Evolutionary conservation across 2,329 filamentous ascomycete species (phyloP), one percentile per base, ranked within the genome.

Genomic region (Beauveria sp.): DNA sequence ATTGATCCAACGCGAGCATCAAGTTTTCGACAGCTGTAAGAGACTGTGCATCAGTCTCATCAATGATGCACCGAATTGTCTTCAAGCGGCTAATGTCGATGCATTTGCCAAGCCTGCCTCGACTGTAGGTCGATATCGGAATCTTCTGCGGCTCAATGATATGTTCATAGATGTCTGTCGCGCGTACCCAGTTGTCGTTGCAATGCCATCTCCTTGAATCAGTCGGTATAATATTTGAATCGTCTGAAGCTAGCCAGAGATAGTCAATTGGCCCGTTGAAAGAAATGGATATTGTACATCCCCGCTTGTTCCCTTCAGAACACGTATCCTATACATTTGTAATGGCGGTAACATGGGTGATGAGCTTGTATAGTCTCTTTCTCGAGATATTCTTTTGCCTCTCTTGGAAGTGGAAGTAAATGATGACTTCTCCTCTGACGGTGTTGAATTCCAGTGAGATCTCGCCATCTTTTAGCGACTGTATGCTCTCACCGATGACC

Each of bases 21-120:
- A 89, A 75, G 0, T 73, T 65, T 1, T 70, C 64, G 66, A 81
- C 80, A 3, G 66, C 63, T 0, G 68, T 64, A 1, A 71, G 61
- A 7, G 71, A 65, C 10, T 69, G 64, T 1, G 69, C 62, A 1
- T 66, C 53, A 3, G 63, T 56, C 2, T 61, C 65, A 2, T 70
- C 61, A 5, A 86, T 68, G 0, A 73, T 66, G n/a, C 86, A 67
- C 53, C 77, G 75, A 61, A 85, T 80, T 0, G 80, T 79, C 10
- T 78, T 84, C 82, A 84, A 86, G 51, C 80, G 78, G 20, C 83
- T 84, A 48, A 84, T 74, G 61, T 85, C 77, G 22, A 84, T 75
- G 24, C 75, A 75, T 1, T 66, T 66, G 6, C 69, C 65, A 22
- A 71, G 68, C 6, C 73, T 66, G 5, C 73, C 66, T 8, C 73